phyloP scores from a whole-genome alignment of 2,329 filamentous ascomycete species.

The Stagonosporopsis vannaccii region DNA sequence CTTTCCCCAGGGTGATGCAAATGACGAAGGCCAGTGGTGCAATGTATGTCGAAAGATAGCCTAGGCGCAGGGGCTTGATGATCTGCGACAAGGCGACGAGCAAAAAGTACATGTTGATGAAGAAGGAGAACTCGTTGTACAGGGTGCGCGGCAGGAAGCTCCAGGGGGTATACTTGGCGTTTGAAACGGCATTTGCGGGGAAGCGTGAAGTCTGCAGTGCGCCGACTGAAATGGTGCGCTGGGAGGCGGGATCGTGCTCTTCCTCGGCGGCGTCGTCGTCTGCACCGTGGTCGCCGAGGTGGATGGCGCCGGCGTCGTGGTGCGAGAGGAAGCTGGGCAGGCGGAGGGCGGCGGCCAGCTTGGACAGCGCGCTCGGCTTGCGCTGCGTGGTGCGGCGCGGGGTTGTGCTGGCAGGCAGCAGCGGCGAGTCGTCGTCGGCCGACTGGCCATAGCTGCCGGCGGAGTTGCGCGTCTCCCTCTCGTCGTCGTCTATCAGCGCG shows the following conservation, averaged over 20 bases:
- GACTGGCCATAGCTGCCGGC: slow-evolving; percentile 65
- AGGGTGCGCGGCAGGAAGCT: slow-evolving; percentile 93
- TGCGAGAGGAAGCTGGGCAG: slow-evolving; percentile 70
- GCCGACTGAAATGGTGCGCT: slow-evolving; percentile 78
- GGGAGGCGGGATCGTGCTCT: slow-evolving; percentile 67
- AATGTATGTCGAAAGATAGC: slow-evolving; percentile 93
- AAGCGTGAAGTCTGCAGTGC: slow-evolving; percentile 76
- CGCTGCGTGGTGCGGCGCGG: slow-evolving; percentile 29
- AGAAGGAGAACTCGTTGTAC: slow-evolving; percentile 99
- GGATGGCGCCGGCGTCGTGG: slow-evolving; percentile 33
- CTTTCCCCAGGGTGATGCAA: slow-evolving; percentile 90
- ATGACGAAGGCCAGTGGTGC: slow-evolving; percentile 92
- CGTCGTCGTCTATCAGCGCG: slow-evolving; percentile 70
- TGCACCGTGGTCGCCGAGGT: slow-evolving; percentile 31
- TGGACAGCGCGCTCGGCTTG: slow-evolving; percentile 50
- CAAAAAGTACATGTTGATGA: slow-evolving; percentile 99
- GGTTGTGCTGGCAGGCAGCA: slow-evolving; percentile 61
- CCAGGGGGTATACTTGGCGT: slow-evolving; percentile 96
- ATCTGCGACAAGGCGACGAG: slow-evolving; percentile 93
- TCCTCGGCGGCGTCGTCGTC: slow-evolving; percentile 55
- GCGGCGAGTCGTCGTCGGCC: slow-evolving; percentile 76
- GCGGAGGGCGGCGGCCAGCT: slow-evolving; percentile 62
- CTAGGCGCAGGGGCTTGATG: slow-evolving; percentile 87
- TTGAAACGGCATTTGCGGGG: slow-evolving; percentile 90
- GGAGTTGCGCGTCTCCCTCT: slow-evolving; percentile 62